Conservation (phyloP, 2,329 filamentous ascomycete species). For the Neonectria sp. region DNA sequence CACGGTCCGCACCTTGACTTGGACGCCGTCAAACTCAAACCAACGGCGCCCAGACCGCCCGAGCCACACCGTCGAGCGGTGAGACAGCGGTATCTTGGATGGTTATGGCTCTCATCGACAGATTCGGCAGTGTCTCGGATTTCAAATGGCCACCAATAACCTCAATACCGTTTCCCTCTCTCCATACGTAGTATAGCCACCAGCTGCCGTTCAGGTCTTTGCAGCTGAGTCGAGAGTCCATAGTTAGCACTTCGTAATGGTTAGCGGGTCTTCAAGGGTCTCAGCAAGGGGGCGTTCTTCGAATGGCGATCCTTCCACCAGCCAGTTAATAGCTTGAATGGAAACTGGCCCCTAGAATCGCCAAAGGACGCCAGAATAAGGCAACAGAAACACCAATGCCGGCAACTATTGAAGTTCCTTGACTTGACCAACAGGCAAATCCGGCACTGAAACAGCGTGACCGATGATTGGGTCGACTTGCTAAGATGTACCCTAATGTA, state of each 20-base stretch:
- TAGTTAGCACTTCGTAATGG: neutral
- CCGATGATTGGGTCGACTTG: conserved; percentile 5
- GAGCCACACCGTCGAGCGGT: conserved; percentile 35
- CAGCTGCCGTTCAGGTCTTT: neutral
- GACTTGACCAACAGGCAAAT: conserved; percentile 14
- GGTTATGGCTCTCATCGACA: conserved; percentile 12
- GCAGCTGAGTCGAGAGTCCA: conserved; percentile 2
- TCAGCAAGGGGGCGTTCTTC: neutral
- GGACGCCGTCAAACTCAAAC: conserved; percentile 49
- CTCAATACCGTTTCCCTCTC: neutral
- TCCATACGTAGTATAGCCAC: neutral
- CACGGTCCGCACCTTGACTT: conserved; percentile 48
- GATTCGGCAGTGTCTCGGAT: conserved; percentile 10
- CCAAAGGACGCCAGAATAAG: conserved; percentile 12
- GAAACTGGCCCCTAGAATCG: conserved; percentile 1
- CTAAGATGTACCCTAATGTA: conserved; percentile 39
- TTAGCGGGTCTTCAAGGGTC: neutral
- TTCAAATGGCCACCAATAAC: neutral
- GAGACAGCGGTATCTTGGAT: conserved; percentile 25
- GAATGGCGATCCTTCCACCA: neutral
- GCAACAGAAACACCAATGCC: conserved; percentile 11
- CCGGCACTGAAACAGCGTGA: conserved; percentile 1
- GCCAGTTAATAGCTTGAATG: neutral
- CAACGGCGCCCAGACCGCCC: conserved; percentile 31
- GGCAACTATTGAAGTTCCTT: neutral